Base-by-base conservation (phyloP, 495 filamentous ascomycete genomes). In the Penicillium ucsense region DNA sequence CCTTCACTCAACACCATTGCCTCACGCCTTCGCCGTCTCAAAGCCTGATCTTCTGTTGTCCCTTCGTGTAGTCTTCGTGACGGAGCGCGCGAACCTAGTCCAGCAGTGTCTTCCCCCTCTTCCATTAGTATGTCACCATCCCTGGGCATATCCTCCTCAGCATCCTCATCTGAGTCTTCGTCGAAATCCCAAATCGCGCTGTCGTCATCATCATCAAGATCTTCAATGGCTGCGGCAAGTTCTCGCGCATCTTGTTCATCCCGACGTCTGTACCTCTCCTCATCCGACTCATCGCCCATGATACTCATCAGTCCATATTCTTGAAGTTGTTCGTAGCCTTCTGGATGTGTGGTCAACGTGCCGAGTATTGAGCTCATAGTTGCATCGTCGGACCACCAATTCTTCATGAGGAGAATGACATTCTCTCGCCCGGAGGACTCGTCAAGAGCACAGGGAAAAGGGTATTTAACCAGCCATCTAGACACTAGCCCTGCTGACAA, bases 1-100 rank as follows among this genome's bases (percentile, higher is more conserved):
- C 68, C 64, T 41, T 77, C 76, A 51, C 72, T 74, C 41, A 76
- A 48, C 4, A 79, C 76, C 68, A 77, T 77, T 9, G 76, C 76
- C 63, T 79, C 76, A 55, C 76, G 66, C 50, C 74, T 66, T 8
- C 72, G 64, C 37, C 75, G 59, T 7, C 75, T 57, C 44, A 76
- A 56, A 11, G 67, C 66, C 53, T 75, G 75, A 42, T 79, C 75
- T 50, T 75, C 71, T 1, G 54, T 47, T 41, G 64, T 78, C 31
- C 74, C 68, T 34, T 76, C 70, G 32, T 56, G 65, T 3, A 65
- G 49, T 33, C 73, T 59, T 41, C 64, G 59, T n/a, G 67, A 62
- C 5, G 63, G 48, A 34, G 50, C 38, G 45, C 50, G 53, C 8
- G 50, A 56, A 11, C 41, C 45, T 3, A 57, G 50, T 0, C 71